Conservation (phyloP, 1,284 basidiomycete species). For the Cutaneotrichosporon sp. region DNA sequence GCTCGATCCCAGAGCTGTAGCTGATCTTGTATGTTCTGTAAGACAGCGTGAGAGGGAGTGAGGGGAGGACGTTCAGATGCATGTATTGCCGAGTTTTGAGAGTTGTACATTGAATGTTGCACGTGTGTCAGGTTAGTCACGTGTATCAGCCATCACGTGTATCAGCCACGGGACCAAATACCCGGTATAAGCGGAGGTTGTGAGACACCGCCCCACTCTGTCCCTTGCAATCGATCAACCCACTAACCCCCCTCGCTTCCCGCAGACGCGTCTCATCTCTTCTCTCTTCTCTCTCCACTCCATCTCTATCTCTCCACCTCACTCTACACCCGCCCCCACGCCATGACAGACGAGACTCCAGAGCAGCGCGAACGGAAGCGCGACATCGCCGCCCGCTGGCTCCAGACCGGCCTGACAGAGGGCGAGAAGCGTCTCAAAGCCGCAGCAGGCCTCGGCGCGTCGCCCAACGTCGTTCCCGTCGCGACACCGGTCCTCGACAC, state of each 20-base stretch:
- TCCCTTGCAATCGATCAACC: no score
- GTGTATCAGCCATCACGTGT: not conserved
- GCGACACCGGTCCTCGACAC: not conserved
- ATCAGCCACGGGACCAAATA: not conserved
- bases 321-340: not conserved
- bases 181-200: not conserved
- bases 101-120: not conserved
- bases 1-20: not conserved
- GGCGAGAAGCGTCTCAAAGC: slow-evolving; percentile 17
- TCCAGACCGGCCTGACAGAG: slow-evolving; percentile 12
- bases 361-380: slow-evolving; percentile 17
- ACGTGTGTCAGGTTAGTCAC: no score
- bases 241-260: no score
- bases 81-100: not conserved
- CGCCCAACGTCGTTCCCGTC: slow-evolving; percentile 20
- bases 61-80: not conserved
- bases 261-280: not conserved
- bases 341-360: not conserved
- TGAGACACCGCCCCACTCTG: not conserved
- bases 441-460: slow-evolving; percentile 16
- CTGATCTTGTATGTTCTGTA: not conserved
- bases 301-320: not conserved
- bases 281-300: not conserved
- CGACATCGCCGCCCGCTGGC: slow-evolving; percentile 17
- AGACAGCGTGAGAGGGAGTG: not conserved